Percentiles rank a stretch among this genome's conserved stretches.
These are phyloP conservation scores for Postia placenta DNA, from an alignment of 768 basidiomycete species.

Conservation along the genomic window DNA sequence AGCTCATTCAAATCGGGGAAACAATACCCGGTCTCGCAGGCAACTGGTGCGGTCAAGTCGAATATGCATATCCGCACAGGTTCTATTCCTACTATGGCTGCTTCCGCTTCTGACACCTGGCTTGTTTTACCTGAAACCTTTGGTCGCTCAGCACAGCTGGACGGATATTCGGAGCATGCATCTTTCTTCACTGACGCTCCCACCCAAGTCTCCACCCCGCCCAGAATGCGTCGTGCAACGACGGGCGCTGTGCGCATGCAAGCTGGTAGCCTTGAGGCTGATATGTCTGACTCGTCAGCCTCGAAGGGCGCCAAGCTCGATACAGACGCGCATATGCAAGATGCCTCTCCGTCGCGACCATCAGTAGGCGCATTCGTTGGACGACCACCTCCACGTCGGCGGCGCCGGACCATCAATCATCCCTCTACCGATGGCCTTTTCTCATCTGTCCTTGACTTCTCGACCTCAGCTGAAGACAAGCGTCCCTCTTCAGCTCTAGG, in stretches of 20 bases:
- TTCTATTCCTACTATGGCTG: slow-evolving; percentile 19
- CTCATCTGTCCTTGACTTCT: slow-evolving; percentile 24
- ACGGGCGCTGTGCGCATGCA: slow-evolving; percentile 5
- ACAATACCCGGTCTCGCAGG: neutral
- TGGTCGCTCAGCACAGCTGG: slow-evolving; percentile 7
- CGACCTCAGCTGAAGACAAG: slow-evolving; percentile 1
- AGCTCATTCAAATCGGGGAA: neutral
- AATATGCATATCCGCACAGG: slow-evolving; percentile 17
- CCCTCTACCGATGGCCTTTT: slow-evolving; percentile 22
- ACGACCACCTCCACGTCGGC: slow-evolving; percentile 13
- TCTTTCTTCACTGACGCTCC: slow-evolving; percentile 18
- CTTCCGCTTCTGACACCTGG: slow-evolving; percentile 20
- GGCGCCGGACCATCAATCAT: slow-evolving; percentile 21
- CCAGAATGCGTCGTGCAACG: slow-evolving; percentile 14
- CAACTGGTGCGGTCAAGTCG: neutral
- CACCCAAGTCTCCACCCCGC: slow-evolving; percentile 18
- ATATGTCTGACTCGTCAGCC: neutral
- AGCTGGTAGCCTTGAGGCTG: neutral
- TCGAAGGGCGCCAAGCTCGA: neutral
- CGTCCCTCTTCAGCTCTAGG: neutral
- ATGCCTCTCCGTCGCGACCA: neutral
- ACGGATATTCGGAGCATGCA: slow-evolving; percentile 9
- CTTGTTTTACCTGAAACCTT: slow-evolving; percentile 23
- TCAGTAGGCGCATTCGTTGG: neutral
- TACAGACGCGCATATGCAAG: neutral